Conservation (phyloP, 192 early-diverging fungal genomes). For the Phlyctochytrium arcticum region DNA sequence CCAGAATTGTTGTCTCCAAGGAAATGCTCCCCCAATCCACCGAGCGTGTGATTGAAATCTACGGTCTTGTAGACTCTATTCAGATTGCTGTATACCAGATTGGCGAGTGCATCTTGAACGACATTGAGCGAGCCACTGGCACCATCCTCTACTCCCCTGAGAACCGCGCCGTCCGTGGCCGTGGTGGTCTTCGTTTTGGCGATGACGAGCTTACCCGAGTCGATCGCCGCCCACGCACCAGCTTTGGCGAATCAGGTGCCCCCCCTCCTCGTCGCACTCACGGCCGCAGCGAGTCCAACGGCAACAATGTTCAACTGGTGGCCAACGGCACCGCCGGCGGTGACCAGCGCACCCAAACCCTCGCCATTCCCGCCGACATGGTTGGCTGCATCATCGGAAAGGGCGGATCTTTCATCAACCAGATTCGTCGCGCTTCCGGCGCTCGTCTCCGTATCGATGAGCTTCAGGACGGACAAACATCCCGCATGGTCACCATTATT, state of each 20-base stretch:
- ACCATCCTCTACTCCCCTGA: conserved; percentile 18
- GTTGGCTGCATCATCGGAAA: conserved; percentile 98
- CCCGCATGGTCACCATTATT: conserved; percentile 88
- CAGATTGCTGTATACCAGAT: conserved; percentile 66
- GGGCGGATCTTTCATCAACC: conserved; percentile 61
- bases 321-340: conserved; percentile 1
- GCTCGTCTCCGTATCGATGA: conserved; percentile 83
- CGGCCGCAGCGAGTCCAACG: background rate
- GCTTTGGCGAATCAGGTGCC: background rate
- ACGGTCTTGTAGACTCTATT: conserved; percentile 71
- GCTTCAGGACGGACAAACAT: conserved; percentile 72
- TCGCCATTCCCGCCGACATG: conserved; percentile 90
- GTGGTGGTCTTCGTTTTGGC: background rate
- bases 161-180: conserved; percentile 10
- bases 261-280: background rate
- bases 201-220: background rate
- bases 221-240: background rate
- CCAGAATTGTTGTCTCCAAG: conserved; percentile 85
- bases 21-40: conserved; percentile 93
- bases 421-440: conserved; percentile 42
- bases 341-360: conserved; percentile 18
- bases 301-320: conserved; percentile 2
- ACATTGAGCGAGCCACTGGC: conserved; percentile 12
- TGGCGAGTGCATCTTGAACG: conserved; percentile 27
- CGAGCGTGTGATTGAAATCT: conserved; percentile 87